Evolutionary conservation across 306 rosid genomes (phyloP), one percentile per base, ranked within the genome.

Genomic region (Inga oerstediana): DNA sequence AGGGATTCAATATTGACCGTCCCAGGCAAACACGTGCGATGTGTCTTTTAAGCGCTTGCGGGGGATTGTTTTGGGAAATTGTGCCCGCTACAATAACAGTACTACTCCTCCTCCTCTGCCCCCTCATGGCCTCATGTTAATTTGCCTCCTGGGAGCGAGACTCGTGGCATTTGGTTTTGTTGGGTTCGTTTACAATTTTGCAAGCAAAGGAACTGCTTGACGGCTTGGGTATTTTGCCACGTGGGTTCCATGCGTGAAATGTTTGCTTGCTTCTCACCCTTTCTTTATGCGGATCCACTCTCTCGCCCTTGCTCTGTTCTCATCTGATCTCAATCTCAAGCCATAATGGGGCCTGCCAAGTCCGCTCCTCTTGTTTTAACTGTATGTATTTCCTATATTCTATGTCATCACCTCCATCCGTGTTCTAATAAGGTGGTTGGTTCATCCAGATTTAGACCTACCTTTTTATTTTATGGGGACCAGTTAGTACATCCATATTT

Each of bases 21-120:
- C 62, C 71, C 77, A 22, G 15, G 81, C 14, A 12, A 37, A 87
- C 94, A 86, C 95, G 93, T 88, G 90, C 92, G 88, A 85, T 54
- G 68, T 71, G 72, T 74, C 77, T 80, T 89, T 90, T 91, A 74
- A 82, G 81, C 86, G 94, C 91, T 51, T 15, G n/a, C 20, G 8
- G 16, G 19, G 75, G 81, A 86, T 72, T 68, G 76, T 70, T 39
- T 82, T 73, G 51, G 62, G 49, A 9, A 17, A 56, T 5, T 52
- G 16, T 7, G 19, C 2, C 8, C 5, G 0, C 58, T 16, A 19
- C 62, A 19, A 27, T 20, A 54, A 7, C 62, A 19, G 27, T 20
- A 8, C 27, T 56, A 7, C 24, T 59, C 0, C 58, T 49, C 2
- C 34, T 32, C 34, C 16, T 48, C 3, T 27, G 30, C 30, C 65